Base-by-base conservation (phyloP, 129 eudicot species). In the Flaveria bidentis region DNA sequence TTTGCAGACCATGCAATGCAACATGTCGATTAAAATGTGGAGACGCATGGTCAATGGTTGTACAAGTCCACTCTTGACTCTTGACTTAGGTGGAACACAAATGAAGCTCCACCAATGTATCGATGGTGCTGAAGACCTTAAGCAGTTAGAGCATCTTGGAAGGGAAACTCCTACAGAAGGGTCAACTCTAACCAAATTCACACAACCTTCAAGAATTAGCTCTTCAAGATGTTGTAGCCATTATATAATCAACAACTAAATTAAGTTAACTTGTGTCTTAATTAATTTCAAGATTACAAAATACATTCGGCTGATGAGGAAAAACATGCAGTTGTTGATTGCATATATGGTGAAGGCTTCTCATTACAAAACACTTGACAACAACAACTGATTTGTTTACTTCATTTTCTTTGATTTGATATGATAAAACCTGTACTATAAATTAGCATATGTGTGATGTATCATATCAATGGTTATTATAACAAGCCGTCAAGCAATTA, bases 121-220 rank as follows among this genome's bases (percentile, higher is more conserved):
- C 15, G 3, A 15, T 44, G 2, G 44, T 47, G 44, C 60, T 17
- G 5, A 69, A 46, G 58, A 16, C 57, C 36, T 56, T 20, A 36
- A 65, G 36, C 65, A 73, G 14, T 4, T 56, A 10, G 22, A 57
- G 16, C 1, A 73, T 6, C 56, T 73, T 73, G 53, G 41, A 41
- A 14, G 53, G 77, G 15, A 73, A 73, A 56, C 23, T 57, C 41
- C 22, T 41, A 39, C 5, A 4, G 77, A 73, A 20, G 56, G 69
- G 55, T 73, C 56, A 23, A 58, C 55, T 58, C 57, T 42, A 36
- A 73, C 69, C 69, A 73, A 22, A 57, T 10, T 73, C 16, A 36
- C 44, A 73, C 77, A 73, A 58, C 69, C 78, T 60, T 74, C 78
- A 45, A 74, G 79, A 75, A 2, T 9, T 6, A 75, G 62, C 61